These are phyloP conservation scores for Diaporthe eres DNA, from an alignment of 2,329 filamentous ascomycete species.

Conservation along the genomic window DNA sequence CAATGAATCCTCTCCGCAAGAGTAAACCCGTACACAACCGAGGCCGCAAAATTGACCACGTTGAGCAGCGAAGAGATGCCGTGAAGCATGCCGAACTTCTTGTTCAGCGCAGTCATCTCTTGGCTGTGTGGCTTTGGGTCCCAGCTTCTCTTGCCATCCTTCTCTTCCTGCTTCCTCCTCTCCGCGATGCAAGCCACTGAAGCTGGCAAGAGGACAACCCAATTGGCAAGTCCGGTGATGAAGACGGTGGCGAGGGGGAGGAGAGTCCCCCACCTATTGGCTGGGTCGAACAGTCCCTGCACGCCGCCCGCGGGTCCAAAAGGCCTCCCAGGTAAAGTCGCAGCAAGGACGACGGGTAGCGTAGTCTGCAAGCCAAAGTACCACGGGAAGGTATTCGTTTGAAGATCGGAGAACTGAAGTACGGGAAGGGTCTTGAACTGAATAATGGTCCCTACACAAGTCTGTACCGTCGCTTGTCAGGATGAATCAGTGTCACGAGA, in stretches of 20 bases:
- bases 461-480: conserved; percentile 58
- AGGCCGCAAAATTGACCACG: conserved; percentile 76
- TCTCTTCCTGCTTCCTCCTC: conserved; percentile 86
- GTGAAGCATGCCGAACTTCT: conserved; percentile 83
- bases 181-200: conserved; percentile 82
- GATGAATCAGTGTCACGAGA: not conserved
- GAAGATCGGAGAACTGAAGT: conserved; percentile 84
- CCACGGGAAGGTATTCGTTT: conserved; percentile 85
- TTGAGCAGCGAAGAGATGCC: conserved; percentile 87
- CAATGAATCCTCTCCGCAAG: conserved; percentile 75
- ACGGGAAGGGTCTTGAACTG: conserved; percentile 84
- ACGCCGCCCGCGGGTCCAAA: conserved; percentile 64
- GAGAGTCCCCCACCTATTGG: conserved; percentile 75
- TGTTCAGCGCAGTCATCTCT: conserved; percentile 87
- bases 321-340: conserved; percentile 81
- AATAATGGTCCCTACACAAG: conserved; percentile 81
- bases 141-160: conserved; percentile 90
- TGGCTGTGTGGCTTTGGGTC: conserved; percentile 84
- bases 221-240: conserved; percentile 78
- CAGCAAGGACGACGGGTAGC: conserved; percentile 78
- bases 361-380: conserved; percentile 90
- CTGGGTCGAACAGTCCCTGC: conserved; percentile 69
- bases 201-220: conserved; percentile 79
- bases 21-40: conserved; percentile 83
- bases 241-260: conserved; percentile 79